Percentiles rank a stretch among this genome's conserved stretches.
These are phyloP conservation scores for Salix dunnii DNA, from an alignment of 345 rosid genomes.

Conservation along the genomic window DNA sequence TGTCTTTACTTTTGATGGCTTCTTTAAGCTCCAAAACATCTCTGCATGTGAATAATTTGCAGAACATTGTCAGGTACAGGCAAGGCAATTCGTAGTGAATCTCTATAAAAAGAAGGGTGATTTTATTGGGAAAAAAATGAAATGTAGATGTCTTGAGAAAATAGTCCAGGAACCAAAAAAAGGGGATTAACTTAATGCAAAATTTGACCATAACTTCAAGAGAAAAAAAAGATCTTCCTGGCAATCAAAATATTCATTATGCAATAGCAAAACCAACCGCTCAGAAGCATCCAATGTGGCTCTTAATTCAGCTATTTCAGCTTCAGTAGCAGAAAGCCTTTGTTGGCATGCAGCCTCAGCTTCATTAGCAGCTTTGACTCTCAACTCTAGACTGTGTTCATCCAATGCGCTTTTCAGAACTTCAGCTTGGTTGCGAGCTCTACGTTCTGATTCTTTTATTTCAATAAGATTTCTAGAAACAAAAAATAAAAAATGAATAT, in stretches of 20 bases:
- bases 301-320: conserved; percentile 78
- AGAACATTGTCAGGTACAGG: background rate
- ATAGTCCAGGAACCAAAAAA: no score
- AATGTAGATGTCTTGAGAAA: no score
- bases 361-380: conserved; percentile 95
- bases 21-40: conserved; percentile 72
- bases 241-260: conserved; percentile 3
- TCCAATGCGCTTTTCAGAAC: conserved; percentile 63
- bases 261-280: conserved; percentile 44
- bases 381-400: conserved; percentile 85
- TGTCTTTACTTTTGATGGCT: conserved; percentile 76
- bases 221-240: background rate
- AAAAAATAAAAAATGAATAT: background rate
- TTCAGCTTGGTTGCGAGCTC: conserved; percentile 73
- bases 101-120: background rate
- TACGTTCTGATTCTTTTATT: conserved; percentile 75
- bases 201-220: background rate
- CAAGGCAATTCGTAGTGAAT: background rate
- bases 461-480: conserved; percentile 58
- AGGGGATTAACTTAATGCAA: background rate
- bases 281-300: conserved; percentile 67
- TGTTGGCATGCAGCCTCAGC: conserved; percentile 84
- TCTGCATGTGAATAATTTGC: conserved; percentile 34
- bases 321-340: conserved; percentile 82
- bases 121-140: no score